phyloP scores from a whole-genome alignment of 2,329 filamentous ascomycete genomes.

The Fusarium solani-melongenae region DNA sequence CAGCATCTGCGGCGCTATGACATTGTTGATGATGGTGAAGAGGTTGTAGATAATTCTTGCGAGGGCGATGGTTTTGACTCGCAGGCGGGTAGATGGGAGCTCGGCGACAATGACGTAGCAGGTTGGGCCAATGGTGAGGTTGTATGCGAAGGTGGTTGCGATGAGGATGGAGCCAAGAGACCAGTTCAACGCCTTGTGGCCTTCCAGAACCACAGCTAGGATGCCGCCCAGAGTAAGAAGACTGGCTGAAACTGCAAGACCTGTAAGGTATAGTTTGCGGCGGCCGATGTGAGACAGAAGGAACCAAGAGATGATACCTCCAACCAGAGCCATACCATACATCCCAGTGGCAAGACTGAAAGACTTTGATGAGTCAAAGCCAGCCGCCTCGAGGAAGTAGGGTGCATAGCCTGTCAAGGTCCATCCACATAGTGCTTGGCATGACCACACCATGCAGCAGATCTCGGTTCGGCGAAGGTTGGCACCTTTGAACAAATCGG shows the following conservation, averaged over 20 bases:
- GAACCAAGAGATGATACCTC: constrained; percentile 54
- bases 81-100: constrained; percentile 52
- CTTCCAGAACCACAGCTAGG: constrained; percentile 48
- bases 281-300: constrained; percentile 53
- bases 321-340: constrained; percentile 53
- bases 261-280: constrained; percentile 53
- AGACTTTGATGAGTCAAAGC: constrained; percentile 49
- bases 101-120: constrained; percentile 55
- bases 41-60: constrained; percentile 45
- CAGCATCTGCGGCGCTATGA: constrained; percentile 42
- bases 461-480: constrained; percentile 46
- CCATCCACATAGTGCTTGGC: constrained; percentile 41
- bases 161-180: constrained; percentile 52
- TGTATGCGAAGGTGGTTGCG: constrained; percentile 54
- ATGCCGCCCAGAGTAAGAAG: constrained; percentile 55
- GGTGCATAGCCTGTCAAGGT: constrained; percentile 38
- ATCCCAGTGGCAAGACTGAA: constrained; percentile 54
- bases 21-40: constrained; percentile 40
- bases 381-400: constrained; percentile 58
- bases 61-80: constrained; percentile 55
- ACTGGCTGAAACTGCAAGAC: constrained; percentile 44
- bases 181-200: constrained; percentile 46
- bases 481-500: constrained; percentile 35
- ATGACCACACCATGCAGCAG: constrained; percentile 41
- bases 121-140: constrained; percentile 36